Evolutionary conservation across 2,329 filamentous ascomycete genomes (phyloP).

Genomic region (Ceratocystis smalleyi): DNA sequence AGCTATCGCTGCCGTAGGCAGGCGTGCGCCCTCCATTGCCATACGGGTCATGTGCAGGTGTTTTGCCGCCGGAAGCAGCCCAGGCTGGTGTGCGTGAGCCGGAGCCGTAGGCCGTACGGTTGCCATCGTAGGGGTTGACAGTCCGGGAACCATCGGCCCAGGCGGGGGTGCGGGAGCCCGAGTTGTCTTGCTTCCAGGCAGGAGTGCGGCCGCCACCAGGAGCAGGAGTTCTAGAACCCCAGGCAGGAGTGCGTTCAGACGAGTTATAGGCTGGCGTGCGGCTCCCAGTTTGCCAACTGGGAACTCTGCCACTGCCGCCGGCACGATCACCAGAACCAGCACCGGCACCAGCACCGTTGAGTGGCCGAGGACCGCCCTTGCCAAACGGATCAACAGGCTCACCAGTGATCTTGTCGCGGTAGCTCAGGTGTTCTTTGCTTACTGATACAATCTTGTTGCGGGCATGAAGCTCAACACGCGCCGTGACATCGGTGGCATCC

Average conservation of each 20-base stretch:
- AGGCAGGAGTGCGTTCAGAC: conserved; percentile 59
- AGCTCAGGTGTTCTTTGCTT: conserved; percentile 62
- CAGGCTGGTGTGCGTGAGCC: conserved; percentile 60
- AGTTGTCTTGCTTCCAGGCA: conserved; percentile 42
- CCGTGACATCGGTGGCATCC: conserved; percentile 73
- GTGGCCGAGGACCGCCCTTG: conserved; percentile 26
- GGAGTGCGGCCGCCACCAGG: conserved; percentile 43
- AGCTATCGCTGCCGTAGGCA: conserved; percentile 46
- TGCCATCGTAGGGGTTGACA: conserved; percentile 57
- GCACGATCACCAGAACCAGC: conserved; percentile 32
- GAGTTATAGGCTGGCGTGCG: conserved; percentile 52
- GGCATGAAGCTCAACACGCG: conserved; percentile 82
- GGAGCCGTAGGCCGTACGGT: conserved; percentile 61
- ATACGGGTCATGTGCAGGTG: conserved; percentile 48
- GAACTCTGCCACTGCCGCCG: conserved; percentile 30
- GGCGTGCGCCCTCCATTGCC: conserved; percentile 53
- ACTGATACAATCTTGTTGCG: conserved; percentile 86
- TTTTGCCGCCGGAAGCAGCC: conserved; percentile 57
- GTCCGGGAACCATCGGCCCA: conserved; percentile 55
- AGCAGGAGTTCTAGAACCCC: conserved; percentile 49
- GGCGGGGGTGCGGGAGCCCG: conserved; percentile 50
- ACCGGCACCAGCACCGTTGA: conserved; percentile 30
- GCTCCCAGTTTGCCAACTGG: conserved; percentile 48
- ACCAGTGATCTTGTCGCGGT: conserved; percentile 73
- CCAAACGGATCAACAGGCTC: conserved; percentile 56